Base-by-base conservation (phyloP, 2,329 filamentous ascomycete species). In the Bipolaris bicolor region DNA sequence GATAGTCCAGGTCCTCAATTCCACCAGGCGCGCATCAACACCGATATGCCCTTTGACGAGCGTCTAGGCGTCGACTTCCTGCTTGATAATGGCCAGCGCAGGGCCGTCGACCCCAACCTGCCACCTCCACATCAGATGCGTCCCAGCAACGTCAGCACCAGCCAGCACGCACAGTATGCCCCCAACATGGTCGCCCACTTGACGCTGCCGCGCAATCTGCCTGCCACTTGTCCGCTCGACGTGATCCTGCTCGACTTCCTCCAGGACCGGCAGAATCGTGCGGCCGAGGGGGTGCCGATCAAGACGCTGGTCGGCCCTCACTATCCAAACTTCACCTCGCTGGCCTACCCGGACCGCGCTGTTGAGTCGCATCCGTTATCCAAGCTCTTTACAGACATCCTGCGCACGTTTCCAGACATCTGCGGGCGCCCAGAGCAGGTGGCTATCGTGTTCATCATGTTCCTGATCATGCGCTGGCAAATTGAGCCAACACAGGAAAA, bases 381-480 rank as follows among this genome's bases (percentile, higher is more conserved):
- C 6, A 91, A 91, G 64, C 85, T 96, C 13, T 91, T 96, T 71
- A 93, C 90, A 40, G 91, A 96, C 74, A 92, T 96, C 57, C 81
- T 96, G 10, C 83, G 85, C 62, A 91, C 89, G n/a, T 96, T 96
- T 66, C 91, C 92, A 0, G 88, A 90, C 66, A 86, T 97, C 29
- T 85, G 84, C 3, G 83, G 82, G n/a, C 82, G 96, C 0, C 92
- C 92, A 0, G 92, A 96, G 76, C 89, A 90, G 67, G 86, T 96
- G 0, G 92, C 90, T 7, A 86, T 91, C 6, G 82, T 96, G 7
- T 96, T 93, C 73, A 80, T 89, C 70, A 96, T 96, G 90, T 96
- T 96, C 76, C 83, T 93, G 31, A 73, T 92, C 62, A 91, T 95
- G 88, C 77, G 79, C 40, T 97, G 92, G 91, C 88, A 91, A 72